These are phyloP conservation scores for Trypanosoma theileri DNA, from an alignment of 208 protist species.

Conservation along the genomic window DNA sequence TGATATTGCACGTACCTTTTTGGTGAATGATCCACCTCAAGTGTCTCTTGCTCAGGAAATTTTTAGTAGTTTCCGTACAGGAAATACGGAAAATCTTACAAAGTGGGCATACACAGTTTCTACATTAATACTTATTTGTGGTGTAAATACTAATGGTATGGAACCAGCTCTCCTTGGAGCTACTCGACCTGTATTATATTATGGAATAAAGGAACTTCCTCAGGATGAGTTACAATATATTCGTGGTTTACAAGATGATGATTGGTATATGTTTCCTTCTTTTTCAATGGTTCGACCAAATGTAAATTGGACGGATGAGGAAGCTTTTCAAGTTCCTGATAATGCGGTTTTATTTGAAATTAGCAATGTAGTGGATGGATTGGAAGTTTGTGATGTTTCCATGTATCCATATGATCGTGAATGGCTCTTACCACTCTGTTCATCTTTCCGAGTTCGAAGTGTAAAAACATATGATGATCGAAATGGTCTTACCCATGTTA, in stretches of 20 bases:
- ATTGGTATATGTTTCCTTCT: constrained; percentile 78
- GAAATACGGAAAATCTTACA: constrained; percentile 26
- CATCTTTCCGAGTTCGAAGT: constrained; percentile 61
- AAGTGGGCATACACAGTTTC: constrained; percentile 36
- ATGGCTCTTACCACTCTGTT: constrained; percentile 81
- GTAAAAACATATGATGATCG: constrained; percentile 45
- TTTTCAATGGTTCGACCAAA: constrained; percentile 45
- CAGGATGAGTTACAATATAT: constrained; percentile 48
- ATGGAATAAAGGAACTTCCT: constrained; percentile 64
- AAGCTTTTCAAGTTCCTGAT: constrained; percentile 52
- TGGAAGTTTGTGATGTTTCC: constrained; percentile 74
- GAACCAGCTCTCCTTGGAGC: not conserved
- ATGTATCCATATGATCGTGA: constrained; percentile 68
- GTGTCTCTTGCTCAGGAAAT: constrained; percentile 72
- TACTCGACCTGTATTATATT: constrained; percentile 49
- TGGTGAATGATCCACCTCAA: constrained; percentile 38
- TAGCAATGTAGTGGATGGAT: constrained; percentile 44
- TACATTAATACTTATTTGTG: constrained; percentile 26
- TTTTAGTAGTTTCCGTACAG: constrained; percentile 70
- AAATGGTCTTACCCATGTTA: constrained; percentile 72
- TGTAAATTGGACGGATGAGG: constrained; percentile 34
- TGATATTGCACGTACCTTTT: constrained; percentile 75
- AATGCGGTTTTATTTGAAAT: constrained; percentile 85
- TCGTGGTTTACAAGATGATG: constrained; percentile 37
- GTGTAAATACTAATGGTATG: not conserved